Percentiles rank a stretch among this genome's conserved stretches.
Evolutionary conservation across 2,329 filamentous ascomycete species (phyloP).

Genomic region (Penicillium concentricum): DNA sequence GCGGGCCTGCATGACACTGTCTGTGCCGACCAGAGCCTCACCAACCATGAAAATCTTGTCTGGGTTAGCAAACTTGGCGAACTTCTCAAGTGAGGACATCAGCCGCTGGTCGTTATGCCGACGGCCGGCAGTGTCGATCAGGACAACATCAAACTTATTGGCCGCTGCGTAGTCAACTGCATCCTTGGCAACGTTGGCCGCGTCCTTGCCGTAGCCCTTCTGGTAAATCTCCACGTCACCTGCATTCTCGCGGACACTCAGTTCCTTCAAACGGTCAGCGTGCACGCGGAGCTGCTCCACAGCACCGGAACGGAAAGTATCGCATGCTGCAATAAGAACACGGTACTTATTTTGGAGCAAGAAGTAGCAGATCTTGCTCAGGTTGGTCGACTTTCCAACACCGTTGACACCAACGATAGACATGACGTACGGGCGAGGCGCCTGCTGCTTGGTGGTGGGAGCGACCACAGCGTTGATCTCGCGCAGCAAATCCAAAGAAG

Average conservation of each 20-base stretch:
- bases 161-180: conserved; percentile 77
- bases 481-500: conserved; percentile 87
- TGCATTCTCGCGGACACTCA: conserved; percentile 75
- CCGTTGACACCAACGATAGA: conserved; percentile 98
- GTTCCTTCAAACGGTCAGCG: conserved; percentile 86
- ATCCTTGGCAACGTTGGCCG: conserved; percentile 90
- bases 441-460: conserved; percentile 62
- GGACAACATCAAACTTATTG: conserved; percentile 82
- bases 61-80: conserved; percentile 90
- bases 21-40: conserved; percentile 89
- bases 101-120: conserved; percentile 93
- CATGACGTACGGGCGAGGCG: conserved; percentile 85
- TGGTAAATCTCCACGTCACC: conserved; percentile 89
- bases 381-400: conserved; percentile 95
- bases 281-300: conserved; percentile 97
- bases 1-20: conserved; percentile 89
- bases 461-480: conserved; percentile 80
- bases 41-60: conserved; percentile 99
- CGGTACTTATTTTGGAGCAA: conserved; percentile 95
- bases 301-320: conserved; percentile 95
- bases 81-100: conserved; percentile 96
- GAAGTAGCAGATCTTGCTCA: conserved; percentile 98
- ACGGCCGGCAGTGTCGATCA: conserved; percentile 94
- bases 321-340: conserved; percentile 88
- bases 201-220: conserved; percentile 96